Evolutionary conservation across 73 alveolate species (phyloP).

Genomic region (Effrenium voratum): DNA sequence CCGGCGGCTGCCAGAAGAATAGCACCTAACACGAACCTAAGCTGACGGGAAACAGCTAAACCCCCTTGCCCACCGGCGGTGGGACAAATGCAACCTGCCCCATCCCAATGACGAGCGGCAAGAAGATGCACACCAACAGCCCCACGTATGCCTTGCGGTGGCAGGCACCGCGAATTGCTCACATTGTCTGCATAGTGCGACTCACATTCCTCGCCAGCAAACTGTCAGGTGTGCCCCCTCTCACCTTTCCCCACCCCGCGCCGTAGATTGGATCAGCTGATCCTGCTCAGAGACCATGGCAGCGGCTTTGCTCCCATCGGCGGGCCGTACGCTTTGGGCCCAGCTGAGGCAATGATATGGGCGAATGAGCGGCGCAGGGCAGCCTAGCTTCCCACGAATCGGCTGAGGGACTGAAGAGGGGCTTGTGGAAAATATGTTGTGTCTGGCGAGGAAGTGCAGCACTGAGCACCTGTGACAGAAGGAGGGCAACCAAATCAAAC

Average conservation of each 20-base stretch:
- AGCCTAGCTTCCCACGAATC: neutral
- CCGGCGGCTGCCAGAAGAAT: conserved; percentile 70
- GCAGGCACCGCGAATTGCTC: neutral
- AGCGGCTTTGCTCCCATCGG: no score
- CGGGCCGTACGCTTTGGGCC: no score
- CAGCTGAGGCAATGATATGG: no score
- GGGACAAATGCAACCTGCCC: neutral
- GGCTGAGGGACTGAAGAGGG: neutral
- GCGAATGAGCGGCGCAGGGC: neutral
- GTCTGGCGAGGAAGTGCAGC: no score
- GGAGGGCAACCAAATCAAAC: no score
- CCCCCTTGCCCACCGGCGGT: neutral
- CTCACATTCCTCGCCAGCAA: neutral
- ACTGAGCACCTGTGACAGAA: no score
- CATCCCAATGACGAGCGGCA: no score
- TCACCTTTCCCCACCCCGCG: neutral
- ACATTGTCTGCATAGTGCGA: neutral
- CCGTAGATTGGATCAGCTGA: conserved; percentile 66
- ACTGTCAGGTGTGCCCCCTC: neutral
- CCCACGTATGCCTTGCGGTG: conserved; percentile 61
- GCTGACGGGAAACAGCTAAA: neutral
- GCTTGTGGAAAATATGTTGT: neutral
- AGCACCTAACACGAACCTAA: conserved; percentile 49
- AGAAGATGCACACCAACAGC: conserved; percentile 61
- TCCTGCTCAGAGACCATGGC: conserved; percentile 81